A percentile compares a stretch with the other conserved stretches of the same genome.
Evolutionary conservation across 257 asterid genomes (phyloP).

Genomic region (Striga asiatica): DNA sequence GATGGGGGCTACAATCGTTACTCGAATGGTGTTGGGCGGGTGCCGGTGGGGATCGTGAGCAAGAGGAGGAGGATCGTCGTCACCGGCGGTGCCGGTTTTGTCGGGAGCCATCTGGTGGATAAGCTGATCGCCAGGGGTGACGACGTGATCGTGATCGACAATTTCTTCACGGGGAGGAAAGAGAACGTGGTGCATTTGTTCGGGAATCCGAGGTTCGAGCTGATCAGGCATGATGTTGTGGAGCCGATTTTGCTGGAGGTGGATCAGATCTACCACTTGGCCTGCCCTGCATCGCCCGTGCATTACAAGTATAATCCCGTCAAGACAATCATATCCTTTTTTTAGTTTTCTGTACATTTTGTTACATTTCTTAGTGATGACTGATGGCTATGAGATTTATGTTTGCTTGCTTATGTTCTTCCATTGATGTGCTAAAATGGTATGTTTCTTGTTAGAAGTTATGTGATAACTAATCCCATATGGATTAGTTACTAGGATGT

Average conservation of each 20-base stretch:
- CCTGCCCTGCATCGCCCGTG: conserved; percentile 72
- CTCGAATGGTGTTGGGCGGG: conserved; percentile 41
- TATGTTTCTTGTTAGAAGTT: too few species aligned
- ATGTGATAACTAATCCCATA: too few species aligned
- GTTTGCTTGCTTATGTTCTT: too few species aligned
- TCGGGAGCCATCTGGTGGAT: conserved; percentile 75
- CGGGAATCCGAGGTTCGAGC: conserved; percentile 56
- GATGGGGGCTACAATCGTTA: conserved; percentile 6
- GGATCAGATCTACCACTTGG: conserved; percentile 74
- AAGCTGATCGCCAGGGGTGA: conserved; percentile 59
- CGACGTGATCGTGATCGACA: conserved; percentile 67
- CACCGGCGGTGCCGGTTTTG: conserved; percentile 74
- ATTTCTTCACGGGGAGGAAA: conserved; percentile 67
- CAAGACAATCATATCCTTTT: conserved; percentile 66
- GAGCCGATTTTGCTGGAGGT: conserved; percentile 71
- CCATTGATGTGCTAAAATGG: too few species aligned
- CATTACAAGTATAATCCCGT: conserved; percentile 64
- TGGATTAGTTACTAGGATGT: too few species aligned
- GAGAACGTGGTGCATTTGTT: conserved; percentile 64
- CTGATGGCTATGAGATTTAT: not conserved
- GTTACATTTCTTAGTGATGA: not conserved
- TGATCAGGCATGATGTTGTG: conserved; percentile 70
- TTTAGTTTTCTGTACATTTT: not conserved
- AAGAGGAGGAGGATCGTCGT: conserved; percentile 57
- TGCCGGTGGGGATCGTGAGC: conserved; percentile 47